These are phyloP conservation scores for Plasmodium vinckei DNA, from an alignment of 169 alveolate genomes.

Conservation along the genomic window DNA sequence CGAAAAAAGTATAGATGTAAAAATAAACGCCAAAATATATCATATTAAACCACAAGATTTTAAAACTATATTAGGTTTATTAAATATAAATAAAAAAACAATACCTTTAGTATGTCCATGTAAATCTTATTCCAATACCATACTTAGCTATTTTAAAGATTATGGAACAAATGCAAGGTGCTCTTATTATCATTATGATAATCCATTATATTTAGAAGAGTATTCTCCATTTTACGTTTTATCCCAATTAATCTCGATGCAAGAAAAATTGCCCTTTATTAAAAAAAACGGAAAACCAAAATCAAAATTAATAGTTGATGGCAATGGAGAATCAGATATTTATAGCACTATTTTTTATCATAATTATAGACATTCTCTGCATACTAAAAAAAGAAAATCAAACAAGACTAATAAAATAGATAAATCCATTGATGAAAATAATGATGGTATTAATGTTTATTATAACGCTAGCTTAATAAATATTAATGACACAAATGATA, in stretches of 20 bases:
- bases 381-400: not conserved
- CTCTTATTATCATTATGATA: constrained; percentile 5
- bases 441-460: constrained; percentile 10
- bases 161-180: constrained; percentile 15
- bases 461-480: constrained; percentile 23
- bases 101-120: constrained; percentile 57
- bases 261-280: constrained; percentile 36
- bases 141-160: constrained; percentile 21
- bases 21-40: not conserved
- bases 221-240: constrained; percentile 2
- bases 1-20: constrained; percentile 23
- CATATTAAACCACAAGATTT: not conserved
- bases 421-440: not conserved
- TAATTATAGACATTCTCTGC: constrained; percentile 2
- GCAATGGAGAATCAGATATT: not conserved
- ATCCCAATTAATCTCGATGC: constrained; percentile 5
- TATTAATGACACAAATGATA: constrained; percentile 13
- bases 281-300: constrained; percentile 16
- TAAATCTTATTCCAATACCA: constrained; percentile 23
- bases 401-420: not conserved
- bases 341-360: constrained; percentile 25
- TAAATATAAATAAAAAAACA: constrained; percentile 47
- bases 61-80: constrained; percentile 8
- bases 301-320: not conserved
- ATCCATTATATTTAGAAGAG: constrained; percentile 8